A percentile compares a stretch with the other conserved stretches of the same genome.
Evolutionary conservation across 192 early-diverging fungal genomes (phyloP).

Genomic region (Piromyces sp.): DNA sequence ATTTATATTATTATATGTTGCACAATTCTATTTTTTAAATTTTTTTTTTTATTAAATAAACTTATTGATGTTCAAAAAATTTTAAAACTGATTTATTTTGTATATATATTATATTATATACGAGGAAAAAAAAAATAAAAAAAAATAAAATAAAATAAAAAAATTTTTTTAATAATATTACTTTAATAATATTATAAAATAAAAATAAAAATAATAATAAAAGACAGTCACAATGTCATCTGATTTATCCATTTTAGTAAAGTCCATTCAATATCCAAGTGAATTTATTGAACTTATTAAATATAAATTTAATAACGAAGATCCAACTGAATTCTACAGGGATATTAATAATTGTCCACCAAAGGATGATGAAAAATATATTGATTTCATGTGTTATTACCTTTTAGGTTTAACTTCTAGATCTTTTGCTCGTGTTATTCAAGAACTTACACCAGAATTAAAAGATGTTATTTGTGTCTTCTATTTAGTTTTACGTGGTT

Average conservation of each 20-base stretch:
- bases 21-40: too few relatives aligned
- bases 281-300: neutral
- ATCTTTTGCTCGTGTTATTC: slow-evolving; percentile 90
- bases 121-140: too few relatives aligned
- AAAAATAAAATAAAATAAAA: too few relatives aligned
- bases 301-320: neutral
- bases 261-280: neutral
- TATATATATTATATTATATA: too few relatives aligned
- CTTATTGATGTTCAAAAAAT: too few relatives aligned
- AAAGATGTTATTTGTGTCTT: slow-evolving; percentile 81
- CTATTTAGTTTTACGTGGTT: slow-evolving; percentile 83
- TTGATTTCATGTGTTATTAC: slow-evolving; percentile 56
- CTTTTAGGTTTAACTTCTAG: slow-evolving; percentile 87
- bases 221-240: neutral
- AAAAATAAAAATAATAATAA: too few relatives aligned
- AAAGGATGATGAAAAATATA: slow-evolving; percentile 25
- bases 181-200: too few relatives aligned
- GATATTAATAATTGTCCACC: neutral
- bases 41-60: too few relatives aligned
- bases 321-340: neutral
- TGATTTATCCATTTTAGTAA: neutral
- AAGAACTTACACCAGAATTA: slow-evolving; percentile 57
- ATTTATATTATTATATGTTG: neutral
- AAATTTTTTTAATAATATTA: too few relatives aligned
- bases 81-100: too few relatives aligned